phyloP scores from a whole-genome alignment of 140 eudicot genomes.

The Flaveria floridana region DNA sequence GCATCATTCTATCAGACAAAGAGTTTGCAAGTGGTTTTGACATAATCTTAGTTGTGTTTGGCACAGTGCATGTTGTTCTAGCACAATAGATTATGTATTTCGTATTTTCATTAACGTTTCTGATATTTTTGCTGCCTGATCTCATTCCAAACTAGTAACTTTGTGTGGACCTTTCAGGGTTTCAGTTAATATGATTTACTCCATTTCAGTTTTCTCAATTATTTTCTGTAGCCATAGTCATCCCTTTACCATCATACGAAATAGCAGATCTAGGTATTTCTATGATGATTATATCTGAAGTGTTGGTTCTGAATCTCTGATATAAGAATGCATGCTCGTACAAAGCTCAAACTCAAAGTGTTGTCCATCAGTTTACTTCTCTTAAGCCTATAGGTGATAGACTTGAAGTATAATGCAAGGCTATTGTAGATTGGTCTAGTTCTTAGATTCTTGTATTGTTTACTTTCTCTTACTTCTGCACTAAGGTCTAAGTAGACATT shows the following conservation, averaged over 20 bases:
- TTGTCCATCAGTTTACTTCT: neutral
- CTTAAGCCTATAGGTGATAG: neutral
- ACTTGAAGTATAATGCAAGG: no score
- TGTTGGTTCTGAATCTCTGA: neutral
- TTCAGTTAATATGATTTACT: constrained; percentile 4
- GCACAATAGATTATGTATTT: neutral
- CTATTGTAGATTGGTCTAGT: no score
- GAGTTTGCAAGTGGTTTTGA: neutral
- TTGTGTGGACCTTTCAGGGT: no score
- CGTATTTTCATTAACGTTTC: neutral
- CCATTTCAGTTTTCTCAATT: neutral
- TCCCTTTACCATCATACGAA: neutral
- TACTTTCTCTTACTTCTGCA: no score
- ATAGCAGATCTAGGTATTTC: no score
- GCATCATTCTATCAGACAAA: neutral
- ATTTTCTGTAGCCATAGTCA: neutral
- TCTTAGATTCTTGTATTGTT: no score
- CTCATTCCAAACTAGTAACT: neutral
- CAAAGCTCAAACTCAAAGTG: neutral
- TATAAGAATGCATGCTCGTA: constrained; percentile 13
- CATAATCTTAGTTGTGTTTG: neutral
- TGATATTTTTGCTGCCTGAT: neutral
- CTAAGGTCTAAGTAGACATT: no score
- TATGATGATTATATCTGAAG: no score
- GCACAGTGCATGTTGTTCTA: neutral